A percentile compares a stretch with the other conserved stretches of the same genome.
Evolutionary conservation across 2,329 filamentous ascomycete species (phyloP).

Genomic region (Calonectria multiphialidica): DNA sequence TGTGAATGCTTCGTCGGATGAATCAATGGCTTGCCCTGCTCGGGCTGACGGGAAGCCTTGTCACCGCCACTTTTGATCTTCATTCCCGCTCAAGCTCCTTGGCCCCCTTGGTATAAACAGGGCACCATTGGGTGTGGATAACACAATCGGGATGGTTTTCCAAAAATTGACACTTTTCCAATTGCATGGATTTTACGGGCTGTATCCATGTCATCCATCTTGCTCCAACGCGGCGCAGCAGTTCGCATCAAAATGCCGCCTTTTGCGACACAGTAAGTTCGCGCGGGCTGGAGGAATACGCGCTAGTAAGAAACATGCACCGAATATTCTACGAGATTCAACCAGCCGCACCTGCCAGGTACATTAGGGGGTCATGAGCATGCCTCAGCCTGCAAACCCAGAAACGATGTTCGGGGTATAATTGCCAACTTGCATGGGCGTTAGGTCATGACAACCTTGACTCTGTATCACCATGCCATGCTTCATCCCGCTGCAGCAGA

Average conservation of each 20-base stretch:
- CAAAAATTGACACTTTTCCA: background rate
- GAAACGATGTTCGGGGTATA: background rate
- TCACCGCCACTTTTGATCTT: constrained; percentile 23
- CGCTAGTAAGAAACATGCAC: background rate
- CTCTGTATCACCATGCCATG: background rate
- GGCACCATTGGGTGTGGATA: constrained; percentile 2
- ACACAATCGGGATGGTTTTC: background rate
- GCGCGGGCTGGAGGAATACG: background rate
- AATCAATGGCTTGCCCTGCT: constrained; percentile 1
- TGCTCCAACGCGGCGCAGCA: background rate
- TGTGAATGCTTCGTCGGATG: background rate
- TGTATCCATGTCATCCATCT: background rate
- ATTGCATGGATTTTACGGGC: background rate
- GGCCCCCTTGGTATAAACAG: background rate
- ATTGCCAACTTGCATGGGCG: no score
- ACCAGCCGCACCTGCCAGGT: background rate
- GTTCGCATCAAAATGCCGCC: background rate
- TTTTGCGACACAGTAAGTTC: background rate
- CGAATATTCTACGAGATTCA: background rate
- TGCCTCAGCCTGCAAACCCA: no score
- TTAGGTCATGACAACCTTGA: background rate
- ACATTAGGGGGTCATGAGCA: no score
- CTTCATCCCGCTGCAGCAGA: background rate
- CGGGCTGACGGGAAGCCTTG: background rate
- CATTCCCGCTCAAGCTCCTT: background rate